Base-by-base conservation (phyloP, 2,329 filamentous ascomycete species). In the Ambrosiella beaveri region DNA sequence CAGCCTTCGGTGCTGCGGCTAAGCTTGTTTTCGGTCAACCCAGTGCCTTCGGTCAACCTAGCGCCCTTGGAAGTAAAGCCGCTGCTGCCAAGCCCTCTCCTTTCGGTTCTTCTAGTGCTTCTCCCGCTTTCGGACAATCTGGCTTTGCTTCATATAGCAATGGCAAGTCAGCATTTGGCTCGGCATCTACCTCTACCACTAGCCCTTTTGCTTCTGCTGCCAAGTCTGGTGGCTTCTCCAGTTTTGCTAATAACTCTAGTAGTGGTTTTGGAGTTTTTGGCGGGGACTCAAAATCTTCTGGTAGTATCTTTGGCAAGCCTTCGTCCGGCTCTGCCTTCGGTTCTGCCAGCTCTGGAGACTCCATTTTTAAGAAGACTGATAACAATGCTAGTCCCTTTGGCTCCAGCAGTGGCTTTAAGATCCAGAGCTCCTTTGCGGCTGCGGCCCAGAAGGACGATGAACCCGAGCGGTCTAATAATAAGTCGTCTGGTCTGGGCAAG, bases 361-460 rank as follows among this genome's bases (percentile, higher is more conserved):
- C 70, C 8, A 66, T 69, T 1, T 74, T 75, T 62, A 51, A 47
- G 13, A 56, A 56, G 36, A 37, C 45, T 41, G 41, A 27, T 53
- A 67, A 65, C 35, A 66, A 66, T 12, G 63, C 66, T 6, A 70
- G 68, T 56, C 63, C 69, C 9, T 73, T 74, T 61, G 71, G 70
- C 27, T 67, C 65, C 51, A 62, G 65, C 67, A 15, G 72, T 13
- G 75, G 78, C 0, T 88, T 88, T 70, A 84, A 85, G 63, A 72
- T 88, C 13, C 76, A 77, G 44, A 82, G 80, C 37, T 82, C 79
- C 1, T 88, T 88, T 70, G 80, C 82, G 64, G 74, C 75, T 7
- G 83, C 86, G 62, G 75, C 78, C 5, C 74, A 75, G 50, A 52
- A 54, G 9, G 73, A 76, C 76, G 13, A 66, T 68, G 19, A 51